phyloP scores from a whole-genome alignment of 495 filamentous ascomycete species.

The Diplogelasinospora grovesii region DNA sequence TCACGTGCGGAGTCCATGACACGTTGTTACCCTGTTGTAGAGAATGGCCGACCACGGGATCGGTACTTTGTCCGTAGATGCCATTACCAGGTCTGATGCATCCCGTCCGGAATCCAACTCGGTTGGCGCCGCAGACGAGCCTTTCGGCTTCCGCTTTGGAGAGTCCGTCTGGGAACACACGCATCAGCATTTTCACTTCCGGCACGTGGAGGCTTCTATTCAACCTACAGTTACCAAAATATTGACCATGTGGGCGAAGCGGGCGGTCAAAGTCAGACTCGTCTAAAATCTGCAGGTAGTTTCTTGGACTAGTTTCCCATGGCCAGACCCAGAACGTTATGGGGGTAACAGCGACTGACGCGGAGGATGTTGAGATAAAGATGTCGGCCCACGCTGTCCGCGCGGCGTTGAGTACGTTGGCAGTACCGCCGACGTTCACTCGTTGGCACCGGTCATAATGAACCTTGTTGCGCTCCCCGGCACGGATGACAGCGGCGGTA shows the following conservation, averaged over 20 bases:
- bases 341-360: slow-evolving; percentile 39
- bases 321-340: slow-evolving; percentile 45
- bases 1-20: slow-evolving; percentile 42
- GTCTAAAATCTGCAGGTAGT: slow-evolving; percentile 37
- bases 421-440: slow-evolving; percentile 56
- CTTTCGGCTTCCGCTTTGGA: slow-evolving; percentile 50
- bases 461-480: slow-evolving; percentile 39
- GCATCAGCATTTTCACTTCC: background rate
- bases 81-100: slow-evolving; percentile 52
- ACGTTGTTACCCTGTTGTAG: slow-evolving; percentile 12
- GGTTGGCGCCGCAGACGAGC: slow-evolving; percentile 42
- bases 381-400: slow-evolving; percentile 41
- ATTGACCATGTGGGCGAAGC: slow-evolving; percentile 38
- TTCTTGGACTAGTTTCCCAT: slow-evolving; percentile 33
- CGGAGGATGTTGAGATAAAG: slow-evolving; percentile 55
- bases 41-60: slow-evolving; percentile 31
- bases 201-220: too few species aligned
- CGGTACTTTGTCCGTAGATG: slow-evolving; percentile 46
- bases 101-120: slow-evolving; percentile 46
- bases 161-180: slow-evolving; percentile 27
- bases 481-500: slow-evolving; percentile 47
- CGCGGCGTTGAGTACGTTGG: slow-evolving; percentile 49
- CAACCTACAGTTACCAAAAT: slow-evolving; percentile 46
- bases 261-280: slow-evolving; percentile 41
- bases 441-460: slow-evolving; percentile 40